Base-by-base conservation (phyloP, 176 grass and related monocot species). In the Rhipidocladum racemiflorum region DNA sequence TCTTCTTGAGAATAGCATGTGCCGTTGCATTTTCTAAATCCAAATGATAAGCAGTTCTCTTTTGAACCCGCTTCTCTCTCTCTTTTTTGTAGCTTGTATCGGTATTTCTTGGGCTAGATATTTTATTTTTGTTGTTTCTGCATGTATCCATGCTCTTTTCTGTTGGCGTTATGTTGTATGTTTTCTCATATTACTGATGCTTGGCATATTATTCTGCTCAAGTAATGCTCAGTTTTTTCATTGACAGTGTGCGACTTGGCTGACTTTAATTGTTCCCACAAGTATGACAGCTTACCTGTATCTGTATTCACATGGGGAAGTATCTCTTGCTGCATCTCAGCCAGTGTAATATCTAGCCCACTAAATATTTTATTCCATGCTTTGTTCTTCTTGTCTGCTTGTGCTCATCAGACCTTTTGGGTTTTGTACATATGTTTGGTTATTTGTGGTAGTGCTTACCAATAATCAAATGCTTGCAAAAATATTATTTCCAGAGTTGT, bases 281-380 rank as follows among this genome's bases (percentile, higher is more conserved):
- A 99, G 96, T 77, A 99, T 99, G 92, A 93, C 96, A 85, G 92
- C 96, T 63, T 99, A 99, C 63, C 83, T 95, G 29, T 99, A 99
- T 88, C 46, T 99, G 46, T 95, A 99, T 62, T 99, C 96, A 34
- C 92, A 99, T 83, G 96, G 96, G 77, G 92, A 99, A 87, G 92
- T 99, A 6, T 87, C 91, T 25, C 84, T 99, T 67, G 96, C 92
- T 46, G 92, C 96, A 77, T 95, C 90, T 82, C 96, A 95, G 91
- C 92, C 96, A 88, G 96, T 95, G 85, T 95, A 91, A 86, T 89
- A 84, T 94, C 92, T 91, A 67, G 18, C 23, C 39, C 60, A 86
- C 78, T 76, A 61, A 46, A 21, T 54, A 27, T 3, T 72, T 81
- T 48, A 81, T 85, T 81, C n/a, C 30, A 56, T 77, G 7, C 18